phyloP scores from a whole-genome alignment of 2,329 filamentous ascomycete species.

The Aspergillus sp. region DNA sequence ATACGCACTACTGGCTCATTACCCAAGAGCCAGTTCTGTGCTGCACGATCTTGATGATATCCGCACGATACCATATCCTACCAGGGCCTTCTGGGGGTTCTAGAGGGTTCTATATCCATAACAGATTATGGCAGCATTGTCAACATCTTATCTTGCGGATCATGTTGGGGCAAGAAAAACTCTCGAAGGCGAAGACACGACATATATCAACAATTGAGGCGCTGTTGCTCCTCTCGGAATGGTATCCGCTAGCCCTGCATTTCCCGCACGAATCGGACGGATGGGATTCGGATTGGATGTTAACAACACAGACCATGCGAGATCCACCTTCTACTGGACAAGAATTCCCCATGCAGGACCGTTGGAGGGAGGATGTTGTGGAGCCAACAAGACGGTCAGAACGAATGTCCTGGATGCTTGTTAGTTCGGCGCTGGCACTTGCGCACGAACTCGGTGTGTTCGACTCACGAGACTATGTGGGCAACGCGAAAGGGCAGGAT shows the following conservation, averaged over 20 bases:
- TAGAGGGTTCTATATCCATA: slow-evolving; percentile 51
- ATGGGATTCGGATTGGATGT: slow-evolving; percentile 53
- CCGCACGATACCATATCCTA: slow-evolving; percentile 48
- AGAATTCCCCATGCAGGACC: slow-evolving; percentile 32
- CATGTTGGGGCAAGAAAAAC: slow-evolving; percentile 53
- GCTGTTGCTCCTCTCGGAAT: slow-evolving; percentile 53
- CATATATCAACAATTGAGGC: slow-evolving; percentile 54
- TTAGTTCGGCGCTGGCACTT: slow-evolving; percentile 52
- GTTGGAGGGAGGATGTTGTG: slow-evolving; percentile 54
- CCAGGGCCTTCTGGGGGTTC: slow-evolving; percentile 42
- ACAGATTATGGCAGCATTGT: slow-evolving; percentile 54
- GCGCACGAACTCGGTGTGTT: slow-evolving; percentile 53
- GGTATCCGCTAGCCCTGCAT: slow-evolving; percentile 54
- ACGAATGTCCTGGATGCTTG: slow-evolving; percentile 59
- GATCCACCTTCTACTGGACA: slow-evolving; percentile 35
- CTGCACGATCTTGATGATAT: slow-evolving; percentile 53
- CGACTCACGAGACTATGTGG: slow-evolving; percentile 27
- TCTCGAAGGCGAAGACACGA: slow-evolving; percentile 48
- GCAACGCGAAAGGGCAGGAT: slow-evolving; percentile 17
- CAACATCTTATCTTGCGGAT: slow-evolving; percentile 53
- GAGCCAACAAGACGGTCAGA: slow-evolving; percentile 54
- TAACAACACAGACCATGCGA: slow-evolving; percentile 41
- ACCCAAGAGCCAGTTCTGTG: slow-evolving; percentile 53
- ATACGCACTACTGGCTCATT: slow-evolving; percentile 49
- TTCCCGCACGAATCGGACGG: slow-evolving; percentile 54